Conservation (phyloP, 176 grass and related monocot genomes). For the Pharus latifolius region DNA sequence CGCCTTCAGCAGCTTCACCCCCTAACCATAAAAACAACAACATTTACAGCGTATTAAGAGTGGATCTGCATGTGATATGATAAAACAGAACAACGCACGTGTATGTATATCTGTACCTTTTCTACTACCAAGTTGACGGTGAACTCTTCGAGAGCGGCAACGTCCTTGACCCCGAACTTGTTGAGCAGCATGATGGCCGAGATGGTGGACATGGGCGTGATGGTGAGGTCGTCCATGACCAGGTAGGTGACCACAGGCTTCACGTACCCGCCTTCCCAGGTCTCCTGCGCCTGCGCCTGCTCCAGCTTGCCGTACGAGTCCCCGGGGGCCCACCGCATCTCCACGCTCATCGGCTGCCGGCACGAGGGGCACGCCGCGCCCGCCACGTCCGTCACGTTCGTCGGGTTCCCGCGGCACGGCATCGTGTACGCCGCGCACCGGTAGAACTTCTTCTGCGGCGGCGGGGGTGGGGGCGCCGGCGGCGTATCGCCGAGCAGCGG, state of each 20-base stretch:
- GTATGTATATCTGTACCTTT: slow-evolving; percentile 13
- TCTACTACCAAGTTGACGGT: slow-evolving; percentile 16
- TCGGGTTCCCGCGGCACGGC: slow-evolving; percentile 1
- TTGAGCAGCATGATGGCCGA: slow-evolving; percentile 55
- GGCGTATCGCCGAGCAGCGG: background rate
- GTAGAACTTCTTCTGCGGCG: slow-evolving; percentile 16
- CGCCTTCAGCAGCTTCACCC: slow-evolving; percentile 37
- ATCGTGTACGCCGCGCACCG: background rate
- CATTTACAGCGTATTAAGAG: no score
- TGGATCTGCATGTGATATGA: no score
- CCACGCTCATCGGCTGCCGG: slow-evolving; percentile 23
- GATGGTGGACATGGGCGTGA: slow-evolving; percentile 61
- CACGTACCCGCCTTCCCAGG: slow-evolving; percentile 36
- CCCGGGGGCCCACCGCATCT: slow-evolving; percentile 24
- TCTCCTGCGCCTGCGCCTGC: background rate
- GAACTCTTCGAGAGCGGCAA: slow-evolving; percentile 29
- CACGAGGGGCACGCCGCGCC: slow-evolving; percentile 26
- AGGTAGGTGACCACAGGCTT: slow-evolving; percentile 41
- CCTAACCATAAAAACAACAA: background rate
- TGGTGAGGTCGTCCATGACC: slow-evolving; percentile 57
- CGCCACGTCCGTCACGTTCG: slow-evolving; percentile 22
- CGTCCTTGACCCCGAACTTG: slow-evolving; percentile 45
- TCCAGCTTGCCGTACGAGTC: slow-evolving; percentile 20
- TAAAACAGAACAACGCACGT: background rate
- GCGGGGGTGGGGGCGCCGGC: background rate